Evolutionary conservation across 176 grass and related monocot genomes (phyloP).

Genomic region (Elaeis guineensis): DNA sequence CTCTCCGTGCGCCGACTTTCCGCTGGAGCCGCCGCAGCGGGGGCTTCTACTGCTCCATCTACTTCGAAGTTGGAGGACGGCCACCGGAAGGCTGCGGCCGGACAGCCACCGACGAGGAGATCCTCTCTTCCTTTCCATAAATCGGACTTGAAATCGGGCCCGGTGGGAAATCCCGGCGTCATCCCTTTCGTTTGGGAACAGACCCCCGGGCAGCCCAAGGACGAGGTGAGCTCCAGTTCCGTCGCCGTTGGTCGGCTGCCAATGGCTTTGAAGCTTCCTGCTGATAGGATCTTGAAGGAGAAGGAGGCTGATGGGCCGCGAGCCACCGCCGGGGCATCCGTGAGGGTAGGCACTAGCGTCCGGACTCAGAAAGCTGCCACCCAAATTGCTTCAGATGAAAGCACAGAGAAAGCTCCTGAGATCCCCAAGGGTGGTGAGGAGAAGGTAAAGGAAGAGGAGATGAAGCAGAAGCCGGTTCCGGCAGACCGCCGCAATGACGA

Average conservation of each 20-base stretch:
- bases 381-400: too few relatives aligned
- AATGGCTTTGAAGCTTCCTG: constrained; percentile 7
- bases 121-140: constrained; percentile 37
- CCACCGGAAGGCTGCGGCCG: too few relatives aligned
- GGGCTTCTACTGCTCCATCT: constrained; percentile 14
- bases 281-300: constrained; percentile 18
- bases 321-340: neutral
- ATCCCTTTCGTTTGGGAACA: constrained; percentile 93
- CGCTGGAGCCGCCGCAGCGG: constrained; percentile 18
- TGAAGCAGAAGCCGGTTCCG: constrained; percentile 1
- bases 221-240: constrained; percentile 10
- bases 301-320: neutral
- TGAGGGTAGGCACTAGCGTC: neutral
- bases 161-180: constrained; percentile 51
- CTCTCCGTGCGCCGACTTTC: constrained; percentile 51
- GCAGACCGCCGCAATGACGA: constrained; percentile 10
- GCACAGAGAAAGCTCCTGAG: too few relatives aligned
- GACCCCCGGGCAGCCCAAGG: constrained; percentile 72
- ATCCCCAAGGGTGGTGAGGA: neutral
- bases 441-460: constrained; percentile 5
- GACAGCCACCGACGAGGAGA: neutral
- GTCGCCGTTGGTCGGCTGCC: constrained; percentile 12
- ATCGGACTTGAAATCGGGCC: constrained; percentile 57
- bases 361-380: neutral
- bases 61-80: neutral